Evolutionary conservation across 1,139 yeast species (phyloP).

Genomic region (Debaryomyces subglobosus): DNA sequence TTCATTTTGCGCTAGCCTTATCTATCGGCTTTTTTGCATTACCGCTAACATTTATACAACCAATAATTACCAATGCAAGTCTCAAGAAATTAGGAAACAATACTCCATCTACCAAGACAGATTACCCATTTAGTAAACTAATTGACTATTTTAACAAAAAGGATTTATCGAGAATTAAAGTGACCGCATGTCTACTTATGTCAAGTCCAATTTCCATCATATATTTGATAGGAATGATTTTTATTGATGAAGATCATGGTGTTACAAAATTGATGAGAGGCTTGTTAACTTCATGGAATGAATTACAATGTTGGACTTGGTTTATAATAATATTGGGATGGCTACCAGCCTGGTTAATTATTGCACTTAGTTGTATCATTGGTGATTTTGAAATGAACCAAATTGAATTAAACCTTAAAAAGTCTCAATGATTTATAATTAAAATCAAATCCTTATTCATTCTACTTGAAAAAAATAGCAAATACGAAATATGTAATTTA

Average conservation of each 20-base stretch:
- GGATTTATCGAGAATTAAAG: conserved; percentile 24
- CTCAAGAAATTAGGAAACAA: background rate
- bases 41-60: conserved; percentile 71
- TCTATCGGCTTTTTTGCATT: conserved; percentile 65
- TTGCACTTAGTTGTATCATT: conserved; percentile 36
- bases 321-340: conserved; percentile 71
- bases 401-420: conserved; percentile 13
- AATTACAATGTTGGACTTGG: conserved; percentile 89
- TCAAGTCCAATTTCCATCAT: conserved; percentile 59
- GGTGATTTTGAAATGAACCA: conserved; percentile 29
- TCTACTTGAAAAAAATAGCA: background rate
- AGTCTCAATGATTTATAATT: conserved; percentile 1
- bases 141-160: background rate
- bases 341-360: conserved; percentile 78
- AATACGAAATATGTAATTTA: background rate
- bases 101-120: conserved; percentile 1
- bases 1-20: conserved; percentile 83
- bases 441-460: background rate
- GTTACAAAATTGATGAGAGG: conserved; percentile 47
- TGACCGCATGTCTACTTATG: conserved; percentile 39
- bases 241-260: conserved; percentile 34
- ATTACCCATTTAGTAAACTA: background rate
- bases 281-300: conserved; percentile 65
- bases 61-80: conserved; percentile 27
- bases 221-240: conserved; percentile 33